Evolutionary conservation across 2,329 filamentous ascomycete genomes (phyloP).

Genomic region (Cladosporium colombiae): DNA sequence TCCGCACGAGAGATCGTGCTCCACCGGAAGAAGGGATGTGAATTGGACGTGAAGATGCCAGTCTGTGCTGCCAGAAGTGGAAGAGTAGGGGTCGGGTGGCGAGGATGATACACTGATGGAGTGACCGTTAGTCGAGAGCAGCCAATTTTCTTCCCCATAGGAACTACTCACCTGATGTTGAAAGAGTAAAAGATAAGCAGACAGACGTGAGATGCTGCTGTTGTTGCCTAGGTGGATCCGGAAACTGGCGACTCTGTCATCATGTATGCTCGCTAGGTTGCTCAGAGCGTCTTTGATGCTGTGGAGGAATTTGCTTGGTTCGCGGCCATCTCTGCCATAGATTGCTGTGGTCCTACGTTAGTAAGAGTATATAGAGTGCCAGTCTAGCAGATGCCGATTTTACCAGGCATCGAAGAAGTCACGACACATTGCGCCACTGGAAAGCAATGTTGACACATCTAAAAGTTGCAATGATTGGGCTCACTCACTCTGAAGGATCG

Average conservation of each 20-base stretch:
- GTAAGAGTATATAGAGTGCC: neutral
- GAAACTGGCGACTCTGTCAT: constrained; percentile 26
- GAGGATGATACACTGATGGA: constrained; percentile 20
- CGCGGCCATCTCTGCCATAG: constrained; percentile 26
- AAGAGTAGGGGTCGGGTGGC: constrained; percentile 38
- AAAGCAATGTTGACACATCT: neutral
- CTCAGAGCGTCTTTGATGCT: constrained; percentile 29
- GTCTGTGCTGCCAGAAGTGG: constrained; percentile 36
- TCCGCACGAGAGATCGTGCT: constrained; percentile 20
- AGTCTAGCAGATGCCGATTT: neutral
- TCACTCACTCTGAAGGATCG: constrained; percentile 47
- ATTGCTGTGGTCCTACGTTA: constrained; percentile 25
- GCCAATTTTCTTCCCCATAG: neutral
- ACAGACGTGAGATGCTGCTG: constrained; percentile 27
- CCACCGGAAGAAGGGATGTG: constrained; percentile 20
- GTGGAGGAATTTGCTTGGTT: constrained; percentile 25
- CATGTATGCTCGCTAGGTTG: constrained; percentile 27
- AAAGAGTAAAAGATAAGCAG: constrained; percentile 28
- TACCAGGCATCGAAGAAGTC: neutral
- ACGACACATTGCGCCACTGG: neutral
- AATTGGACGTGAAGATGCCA: constrained; percentile 15
- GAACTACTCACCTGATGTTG: constrained; percentile 27
- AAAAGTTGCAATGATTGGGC: neutral
- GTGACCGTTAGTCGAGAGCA: neutral
- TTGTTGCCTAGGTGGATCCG: constrained; percentile 24